Conservation (phyloP, 2,329 filamentous ascomycete species). For the Lojkania enalia region DNA sequence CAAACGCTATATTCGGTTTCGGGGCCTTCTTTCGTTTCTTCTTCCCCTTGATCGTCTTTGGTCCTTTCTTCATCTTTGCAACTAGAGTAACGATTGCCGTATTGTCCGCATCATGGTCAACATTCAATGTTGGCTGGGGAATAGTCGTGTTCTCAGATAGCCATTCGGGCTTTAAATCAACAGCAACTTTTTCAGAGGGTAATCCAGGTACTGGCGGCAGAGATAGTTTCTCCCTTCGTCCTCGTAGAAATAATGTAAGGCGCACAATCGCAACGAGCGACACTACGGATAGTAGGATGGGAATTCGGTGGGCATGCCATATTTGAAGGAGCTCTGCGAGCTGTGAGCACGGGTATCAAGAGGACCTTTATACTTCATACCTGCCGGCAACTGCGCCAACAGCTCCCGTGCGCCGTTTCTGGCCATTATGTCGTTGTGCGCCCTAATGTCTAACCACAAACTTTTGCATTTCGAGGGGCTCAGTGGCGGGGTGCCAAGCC, state of each 20-base stretch:
- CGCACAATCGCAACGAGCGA: slow-evolving; percentile 35
- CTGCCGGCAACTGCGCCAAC: too few species aligned
- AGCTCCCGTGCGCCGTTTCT: too few species aligned
- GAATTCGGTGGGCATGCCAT: slow-evolving; percentile 43
- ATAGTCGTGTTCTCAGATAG: slow-evolving; percentile 38
- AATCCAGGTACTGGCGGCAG: slow-evolving; percentile 36
- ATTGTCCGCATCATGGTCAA: slow-evolving; percentile 37
- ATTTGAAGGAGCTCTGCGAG: slow-evolving; percentile 43
- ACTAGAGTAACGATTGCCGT: slow-evolving; percentile 22
- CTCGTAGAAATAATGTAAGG: slow-evolving; percentile 30
- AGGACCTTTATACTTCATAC: too few species aligned
- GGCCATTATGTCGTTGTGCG: too few species aligned
- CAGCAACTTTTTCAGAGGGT: slow-evolving; percentile 34
- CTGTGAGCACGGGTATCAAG: too few species aligned
- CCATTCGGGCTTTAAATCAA: slow-evolving; percentile 41
- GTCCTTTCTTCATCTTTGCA: slow-evolving; percentile 33
- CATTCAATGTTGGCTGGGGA: slow-evolving; percentile 20
- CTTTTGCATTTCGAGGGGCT: too few species aligned
- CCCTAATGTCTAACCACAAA: too few species aligned
- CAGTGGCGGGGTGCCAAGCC: too few species aligned
- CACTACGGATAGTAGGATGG: slow-evolving; percentile 37
- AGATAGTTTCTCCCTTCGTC: slow-evolving; percentile 32
- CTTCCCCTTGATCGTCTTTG: slow-evolving; percentile 46
- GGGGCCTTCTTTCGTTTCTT: slow-evolving; percentile 26
- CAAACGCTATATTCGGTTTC: slow-evolving; percentile 21